Conservation (phyloP, 495 filamentous ascomycete species). For the Aspergillus saccharolyticus region DNA sequence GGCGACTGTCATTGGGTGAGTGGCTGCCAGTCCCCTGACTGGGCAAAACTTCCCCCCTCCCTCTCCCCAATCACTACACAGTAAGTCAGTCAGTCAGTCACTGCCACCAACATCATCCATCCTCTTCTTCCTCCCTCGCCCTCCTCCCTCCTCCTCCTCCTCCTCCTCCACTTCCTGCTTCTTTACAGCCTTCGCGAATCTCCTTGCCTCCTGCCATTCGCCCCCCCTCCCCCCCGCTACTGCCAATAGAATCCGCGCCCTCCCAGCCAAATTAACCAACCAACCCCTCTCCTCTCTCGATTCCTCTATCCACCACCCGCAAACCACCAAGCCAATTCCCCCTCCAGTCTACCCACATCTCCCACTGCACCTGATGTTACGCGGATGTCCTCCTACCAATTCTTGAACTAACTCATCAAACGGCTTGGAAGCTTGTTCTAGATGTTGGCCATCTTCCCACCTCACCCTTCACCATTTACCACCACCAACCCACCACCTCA, state of each 20-base stretch:
- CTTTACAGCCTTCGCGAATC: not conserved
- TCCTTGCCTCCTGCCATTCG: conserved; percentile 7
- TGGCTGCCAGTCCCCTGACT: conserved; percentile 25
- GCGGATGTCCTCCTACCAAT: conserved; percentile 1
- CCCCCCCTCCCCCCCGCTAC: not conserved
- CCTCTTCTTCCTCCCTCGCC: not conserved
- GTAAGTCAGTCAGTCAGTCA: not conserved
- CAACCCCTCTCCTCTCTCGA: not conserved
- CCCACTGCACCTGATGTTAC: conserved; percentile 10
- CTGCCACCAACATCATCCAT: not conserved
- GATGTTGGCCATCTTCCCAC: conserved; percentile 27
- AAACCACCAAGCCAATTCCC: not conserved
- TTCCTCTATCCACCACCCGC: conserved; percentile 5
- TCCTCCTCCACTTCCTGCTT: not conserved
- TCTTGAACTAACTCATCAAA: not conserved
- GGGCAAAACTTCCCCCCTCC: conserved; percentile 4
- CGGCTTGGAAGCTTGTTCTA: conserved; percentile 27
- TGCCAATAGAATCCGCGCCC: not conserved
- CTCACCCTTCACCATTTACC: too few species aligned
- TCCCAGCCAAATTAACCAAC: too few species aligned
- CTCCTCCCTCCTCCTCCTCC: not conserved
- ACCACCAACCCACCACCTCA: not conserved
- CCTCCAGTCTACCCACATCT: conserved; percentile 15
- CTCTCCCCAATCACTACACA: not conserved
- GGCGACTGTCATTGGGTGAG: conserved; percentile 37